Evolutionary conservation across 2,329 filamentous ascomycete species (phyloP), one percentile per base, ranked within the genome.

Genomic region (Fusarium beomiforme): DNA sequence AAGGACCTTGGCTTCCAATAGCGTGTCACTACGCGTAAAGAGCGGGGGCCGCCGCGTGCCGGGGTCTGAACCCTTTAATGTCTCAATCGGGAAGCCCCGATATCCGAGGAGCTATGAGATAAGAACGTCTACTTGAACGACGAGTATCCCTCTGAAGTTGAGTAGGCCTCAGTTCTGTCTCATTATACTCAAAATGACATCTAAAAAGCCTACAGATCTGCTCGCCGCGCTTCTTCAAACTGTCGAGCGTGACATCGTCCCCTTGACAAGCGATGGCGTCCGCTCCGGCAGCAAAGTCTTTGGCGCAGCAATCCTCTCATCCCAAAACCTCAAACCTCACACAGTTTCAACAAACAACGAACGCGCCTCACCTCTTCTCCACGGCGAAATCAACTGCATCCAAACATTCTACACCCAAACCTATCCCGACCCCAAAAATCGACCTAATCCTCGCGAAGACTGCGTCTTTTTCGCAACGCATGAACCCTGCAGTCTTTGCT

Each of bases 361-460:
- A 76, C 81, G 82, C 14, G 76, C 76, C 2, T 89, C 87, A 8
- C 87, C 87, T 4, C 81, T 89, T 7, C 81, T 89, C 12, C 87
- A 89, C 76, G 87, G 87, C 66, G 87, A 89, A 71, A 88, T 89
- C 77, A 87, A 88, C 77, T 89, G 87, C 81, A 88, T 89, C 77
- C 86, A 88, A 72, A 78, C 84, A 34, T 89, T 89, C 80, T 89
- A 87, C 78, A 81, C 81, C 0, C 75, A 75, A 2, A 73, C 74
- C 23, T 79, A 79, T 64, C 76, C 81, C 16, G 68, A 78, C 49
- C 73, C 83, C 6, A 64, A 76, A 37, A 72, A 79, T 14, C 81
- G 85, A 2, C 83, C 84, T 0, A 77, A 77, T 39, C 79, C 83
- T 4, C 67, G 72, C 8, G 77, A 78, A 12, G 85, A 87, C 72